Evolutionary conservation across 495 filamentous ascomycete species (phyloP), one percentile per base, ranked within the genome.

Genomic region (Penicillium samsonianum): DNA sequence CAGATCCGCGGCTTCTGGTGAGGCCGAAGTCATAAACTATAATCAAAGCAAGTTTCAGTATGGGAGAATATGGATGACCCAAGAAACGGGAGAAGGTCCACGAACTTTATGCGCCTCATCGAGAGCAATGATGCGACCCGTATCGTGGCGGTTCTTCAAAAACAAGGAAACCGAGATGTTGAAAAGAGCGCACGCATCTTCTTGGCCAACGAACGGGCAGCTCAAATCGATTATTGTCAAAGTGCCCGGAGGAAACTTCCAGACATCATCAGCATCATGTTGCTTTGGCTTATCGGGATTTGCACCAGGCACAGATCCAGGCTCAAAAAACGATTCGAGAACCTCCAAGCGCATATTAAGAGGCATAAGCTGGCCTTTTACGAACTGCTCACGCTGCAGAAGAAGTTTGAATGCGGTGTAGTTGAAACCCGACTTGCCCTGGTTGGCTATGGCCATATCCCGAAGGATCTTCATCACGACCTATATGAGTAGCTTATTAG

Each of bases 181-280:
- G 66, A 91, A 91, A 0, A 91, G 68, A 0, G 78, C 73, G 57
- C 88, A 92, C 0, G 87, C 89, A 43, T 78, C 82, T 31, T 83
- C 80, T 2, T 85, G 71, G 0, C 85, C 82, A 11, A 91, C 77
- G 65, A 86, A 92, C 0, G 88, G 87, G 64, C 87, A 90, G 0
- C 82, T 87, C 7, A 93, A 76, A 60, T 93, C 89, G 31, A 92
- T 78, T 49, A 93, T 88, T 0, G 88, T 90, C 12, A 92, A 70
- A 7, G 70, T 22, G 82, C 85, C 19, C 70, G 79, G 55, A 86
- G 80, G 16, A 20, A 52, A 52, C 1, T 40, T 41, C 49, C 33
- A 52, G 8, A 12, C 12, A 6, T n/a, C 11, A 12, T 30, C 12
- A 4, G 11, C 22, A 17, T 10, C 8, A 10, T 23, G 23, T 3